Percentiles rank a stretch among this genome's conserved stretches.
These are phyloP conservation scores for Cyclaneusma minus DNA, from an alignment of 2,329 filamentous ascomycete species.

Conservation along the genomic window DNA sequence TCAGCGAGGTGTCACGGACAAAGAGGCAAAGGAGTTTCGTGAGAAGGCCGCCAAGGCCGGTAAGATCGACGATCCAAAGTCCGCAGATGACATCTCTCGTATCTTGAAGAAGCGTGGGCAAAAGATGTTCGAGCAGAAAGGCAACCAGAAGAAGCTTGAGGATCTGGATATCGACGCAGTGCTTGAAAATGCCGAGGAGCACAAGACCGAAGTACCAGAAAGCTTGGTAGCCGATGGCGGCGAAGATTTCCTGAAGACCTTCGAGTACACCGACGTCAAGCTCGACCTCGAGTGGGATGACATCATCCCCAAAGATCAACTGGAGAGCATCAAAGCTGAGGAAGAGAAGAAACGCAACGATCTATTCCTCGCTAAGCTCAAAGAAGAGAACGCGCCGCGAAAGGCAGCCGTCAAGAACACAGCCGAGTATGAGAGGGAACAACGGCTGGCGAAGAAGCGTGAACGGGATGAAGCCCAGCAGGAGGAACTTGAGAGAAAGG, in stretches of 20 bases:
- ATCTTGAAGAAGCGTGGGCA: conserved; percentile 97
- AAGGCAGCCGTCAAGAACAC: conserved; percentile 45
- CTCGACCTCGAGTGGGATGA: conserved; percentile 96
- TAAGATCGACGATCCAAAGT: conserved; percentile 68
- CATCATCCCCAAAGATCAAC: conserved; percentile 87
- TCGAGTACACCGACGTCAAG: conserved; percentile 95
- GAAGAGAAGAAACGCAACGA: conserved; percentile 76
- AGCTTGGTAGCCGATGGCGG: conserved; percentile 91
- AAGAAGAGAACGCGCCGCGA: conserved; percentile 75
- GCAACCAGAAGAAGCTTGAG: conserved; percentile 91
- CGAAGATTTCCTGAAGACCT: conserved; percentile 81
- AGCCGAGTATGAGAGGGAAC: conserved; percentile 44
- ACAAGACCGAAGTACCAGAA: conserved; percentile 89
- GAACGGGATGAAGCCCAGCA: conserved; percentile 53
- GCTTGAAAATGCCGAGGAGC: conserved; percentile 89
- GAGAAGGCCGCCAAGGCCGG: conserved; percentile 68
- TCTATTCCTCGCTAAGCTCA: conserved; percentile 64
- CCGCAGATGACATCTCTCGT: conserved; percentile 86
- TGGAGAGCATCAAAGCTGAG: conserved; percentile 78
- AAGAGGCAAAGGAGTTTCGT: conserved; percentile 62
- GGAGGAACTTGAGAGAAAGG: conserved; percentile 47
- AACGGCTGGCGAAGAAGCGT: conserved; percentile 49
- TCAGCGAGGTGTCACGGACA: conserved; percentile 90
- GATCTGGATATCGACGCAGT: conserved; percentile 96
- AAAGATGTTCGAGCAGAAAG: conserved; percentile 96